Evolutionary conservation across 306 rosid species (phyloP), one percentile per base, ranked within the genome.

Genomic region (Sophora flavescens): DNA sequence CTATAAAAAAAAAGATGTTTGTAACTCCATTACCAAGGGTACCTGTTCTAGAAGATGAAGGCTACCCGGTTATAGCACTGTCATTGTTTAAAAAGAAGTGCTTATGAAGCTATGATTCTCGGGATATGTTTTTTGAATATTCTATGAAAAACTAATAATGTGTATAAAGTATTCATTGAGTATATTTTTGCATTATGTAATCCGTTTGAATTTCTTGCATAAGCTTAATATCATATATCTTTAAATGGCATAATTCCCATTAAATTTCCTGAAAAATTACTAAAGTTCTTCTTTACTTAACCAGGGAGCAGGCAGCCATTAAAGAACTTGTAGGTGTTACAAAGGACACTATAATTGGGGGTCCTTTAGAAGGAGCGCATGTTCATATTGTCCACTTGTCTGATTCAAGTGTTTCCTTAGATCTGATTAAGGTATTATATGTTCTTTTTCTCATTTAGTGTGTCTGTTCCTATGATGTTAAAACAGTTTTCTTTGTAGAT

Each of bases 331-430:
- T 92, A 71, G 83, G 81, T n/a, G 90, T 84, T 79, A 61, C 98
- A 36, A 86, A 89, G 83, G 91, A 88, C 80, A 95, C 97, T 57
- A 81, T 82, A 79, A 73, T 15, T 17, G 96, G 96, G 16, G 97
- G 96, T 79, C 67, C 88, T 36, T 85, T 92, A 51, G 92, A 89
- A 83, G 98, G 98, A 86, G 96, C 98, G 72, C 98, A 90, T 80
- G 87, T 95, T 84, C 98, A 92, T 77, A 84, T 95, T 62, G 98
- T 86, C 81, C 98, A 92, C 84, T 87, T 95, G 91, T 95, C 98
- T 59, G 98, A 95, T 78, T 87, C 97, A 50, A 85, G 92, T 72
- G 81, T 86, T 80, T 89, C 98, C 61, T 81, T 95, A 54, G 90
- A 90, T 80, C 83, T 95, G 83, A 89, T 92, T 54, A 95, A 92